Conservation (phyloP, 352 stramenopile species). For the Phytophthora chlamydospora region DNA sequence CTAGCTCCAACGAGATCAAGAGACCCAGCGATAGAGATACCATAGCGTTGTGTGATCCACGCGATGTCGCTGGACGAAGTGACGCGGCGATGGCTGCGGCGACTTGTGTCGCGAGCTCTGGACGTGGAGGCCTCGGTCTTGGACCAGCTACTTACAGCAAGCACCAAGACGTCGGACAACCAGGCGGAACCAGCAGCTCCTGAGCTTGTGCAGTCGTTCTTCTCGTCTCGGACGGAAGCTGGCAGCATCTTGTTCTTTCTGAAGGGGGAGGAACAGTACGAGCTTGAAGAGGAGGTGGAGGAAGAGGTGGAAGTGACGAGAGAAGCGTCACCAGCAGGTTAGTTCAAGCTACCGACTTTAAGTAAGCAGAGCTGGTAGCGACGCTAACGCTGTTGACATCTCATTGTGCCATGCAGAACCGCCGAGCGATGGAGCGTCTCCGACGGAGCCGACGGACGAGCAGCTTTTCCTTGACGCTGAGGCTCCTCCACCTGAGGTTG, state of each 20-base stretch:
- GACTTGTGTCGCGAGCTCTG: conserved; percentile 64
- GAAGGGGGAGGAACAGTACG: conserved; percentile 63
- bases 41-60: too few relatives aligned
- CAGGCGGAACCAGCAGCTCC: conserved; percentile 42
- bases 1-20: not conserved
- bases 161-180: conserved; percentile 38
- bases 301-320: conserved; percentile 74
- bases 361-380: not conserved
- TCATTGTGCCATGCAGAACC: conserved; percentile 7
- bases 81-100: conserved; percentile 60
- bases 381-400: not conserved
- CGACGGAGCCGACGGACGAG: conserved; percentile 62
- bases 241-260: conserved; percentile 85
- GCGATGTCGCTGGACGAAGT: conserved; percentile 56
- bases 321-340: conserved; percentile 38
- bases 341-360: not conserved
- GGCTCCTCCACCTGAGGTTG: conserved; percentile 26
- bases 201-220: conserved; percentile 63
- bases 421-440: conserved; percentile 10
- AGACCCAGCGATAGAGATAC: not conserved
- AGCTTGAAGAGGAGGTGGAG: conserved; percentile 83
- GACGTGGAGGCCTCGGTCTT: conserved; percentile 64
- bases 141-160: conserved; percentile 54
- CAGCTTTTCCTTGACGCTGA: conserved; percentile 71
- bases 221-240: conserved; percentile 53